A percentile compares a stretch with the other conserved stretches of the same genome.
Conservation (phyloP, 345 rosid genomes). For the Eucalyptus marginata region DNA sequence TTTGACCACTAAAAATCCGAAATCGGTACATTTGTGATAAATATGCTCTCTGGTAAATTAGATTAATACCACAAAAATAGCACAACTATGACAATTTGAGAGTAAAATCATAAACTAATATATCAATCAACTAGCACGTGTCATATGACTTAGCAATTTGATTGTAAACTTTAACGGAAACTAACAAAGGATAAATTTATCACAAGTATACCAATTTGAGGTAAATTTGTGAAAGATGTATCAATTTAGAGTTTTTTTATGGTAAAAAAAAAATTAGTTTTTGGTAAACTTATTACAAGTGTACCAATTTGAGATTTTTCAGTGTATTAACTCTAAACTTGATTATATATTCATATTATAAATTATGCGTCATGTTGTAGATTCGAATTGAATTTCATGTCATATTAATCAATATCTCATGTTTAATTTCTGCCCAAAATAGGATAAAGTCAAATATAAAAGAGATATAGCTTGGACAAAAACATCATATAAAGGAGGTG, state of each 20-base stretch:
- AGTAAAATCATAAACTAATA: no score
- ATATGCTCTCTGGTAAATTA: no score
- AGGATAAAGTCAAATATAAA: no score
- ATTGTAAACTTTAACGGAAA: fast-evolving
- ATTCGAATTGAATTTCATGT: not conserved
- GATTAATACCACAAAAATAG: no score
- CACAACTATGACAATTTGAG: no score
- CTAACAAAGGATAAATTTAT: fast-evolving
- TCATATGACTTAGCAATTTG: fast-evolving
- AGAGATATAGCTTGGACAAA: fast-evolving
- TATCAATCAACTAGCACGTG: fast-evolving
- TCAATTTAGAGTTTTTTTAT: fast-evolving
- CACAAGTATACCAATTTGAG: fast-evolving
- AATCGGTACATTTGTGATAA: fast-evolving
- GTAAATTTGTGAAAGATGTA: no score
- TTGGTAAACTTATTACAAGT: fast-evolving
- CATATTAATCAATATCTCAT: fast-evolving
- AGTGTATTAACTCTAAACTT: no score
- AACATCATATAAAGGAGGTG: fast-evolving
- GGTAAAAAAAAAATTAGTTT: no score
- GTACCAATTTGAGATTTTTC: no score
- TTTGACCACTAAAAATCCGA: no score
- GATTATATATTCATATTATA: not conserved
- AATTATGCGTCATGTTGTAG: fast-evolving
- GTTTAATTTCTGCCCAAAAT: fast-evolving